Evolutionary conservation across 129 eudicot genomes (phyloP).

Genomic region (Pseudognaphalium luteoalbum): DNA sequence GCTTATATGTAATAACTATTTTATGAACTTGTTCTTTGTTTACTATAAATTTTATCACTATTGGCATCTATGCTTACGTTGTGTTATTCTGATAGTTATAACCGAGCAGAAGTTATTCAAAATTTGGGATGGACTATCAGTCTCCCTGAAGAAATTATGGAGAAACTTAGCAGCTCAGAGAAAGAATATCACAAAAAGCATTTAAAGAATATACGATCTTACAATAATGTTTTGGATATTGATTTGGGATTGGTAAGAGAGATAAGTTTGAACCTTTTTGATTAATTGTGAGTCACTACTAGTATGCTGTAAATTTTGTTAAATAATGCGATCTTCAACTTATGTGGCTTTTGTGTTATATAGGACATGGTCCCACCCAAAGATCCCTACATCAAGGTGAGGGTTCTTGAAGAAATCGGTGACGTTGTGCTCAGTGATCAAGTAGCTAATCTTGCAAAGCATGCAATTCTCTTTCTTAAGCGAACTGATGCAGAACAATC

Average conservation of each 20-base stretch:
- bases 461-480: constrained; percentile 81
- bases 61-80: constrained; percentile 15
- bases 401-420: constrained; percentile 94
- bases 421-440: constrained; percentile 69
- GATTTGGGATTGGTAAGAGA: constrained; percentile 17
- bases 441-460: constrained; percentile 67
- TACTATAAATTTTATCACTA: constrained; percentile 1
- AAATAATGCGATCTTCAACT: background rate
- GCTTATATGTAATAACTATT: constrained; percentile 70
- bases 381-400: constrained; percentile 96
- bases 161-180: constrained; percentile 74
- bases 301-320: background rate
- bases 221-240: background rate
- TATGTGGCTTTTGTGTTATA: constrained; percentile 14
- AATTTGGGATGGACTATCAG: constrained; percentile 78
- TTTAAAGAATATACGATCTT: constrained; percentile 56
- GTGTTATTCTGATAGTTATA: constrained; percentile 50
- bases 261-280: background rate
- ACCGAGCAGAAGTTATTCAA: constrained; percentile 78
- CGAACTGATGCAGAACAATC: constrained; percentile 87
- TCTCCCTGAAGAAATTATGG: constrained; percentile 74
- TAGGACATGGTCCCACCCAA: constrained; percentile 97
- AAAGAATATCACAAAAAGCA: constrained; percentile 75
- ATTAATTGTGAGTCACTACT: background rate
- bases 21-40: background rate